phyloP scores from a whole-genome alignment of 1,284 basidiomycete species.

The Kalmanozyma brasiliensis region DNA sequence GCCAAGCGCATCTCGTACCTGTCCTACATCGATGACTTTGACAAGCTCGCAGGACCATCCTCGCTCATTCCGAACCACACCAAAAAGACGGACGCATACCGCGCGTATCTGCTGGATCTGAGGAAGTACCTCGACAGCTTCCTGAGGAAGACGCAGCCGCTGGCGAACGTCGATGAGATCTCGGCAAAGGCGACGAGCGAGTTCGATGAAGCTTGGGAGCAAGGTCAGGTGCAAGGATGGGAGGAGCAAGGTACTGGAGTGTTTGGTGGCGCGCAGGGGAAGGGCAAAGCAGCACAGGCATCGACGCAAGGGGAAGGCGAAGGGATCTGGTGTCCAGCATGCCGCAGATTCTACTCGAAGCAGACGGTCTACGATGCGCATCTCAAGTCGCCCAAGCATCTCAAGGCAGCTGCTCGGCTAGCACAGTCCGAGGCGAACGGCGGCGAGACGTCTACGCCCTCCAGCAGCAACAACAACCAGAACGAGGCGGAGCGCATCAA shows the following conservation, averaged over 20 bases:
- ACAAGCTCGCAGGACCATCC: slow-evolving; percentile 72
- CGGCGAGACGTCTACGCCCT: neutral
- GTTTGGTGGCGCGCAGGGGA: slow-evolving; percentile 58
- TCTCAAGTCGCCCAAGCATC: slow-evolving; percentile 90
- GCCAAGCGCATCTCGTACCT: slow-evolving; percentile 91
- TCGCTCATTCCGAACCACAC: slow-evolving; percentile 49
- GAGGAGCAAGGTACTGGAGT: slow-evolving; percentile 70
- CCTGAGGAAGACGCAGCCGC: slow-evolving; percentile 84
- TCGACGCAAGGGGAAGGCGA: slow-evolving; percentile 52
- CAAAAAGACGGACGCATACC: slow-evolving; percentile 59
- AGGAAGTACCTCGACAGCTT: slow-evolving; percentile 88
- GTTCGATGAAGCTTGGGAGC: slow-evolving; percentile 84
- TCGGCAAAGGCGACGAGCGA: slow-evolving; percentile 76
- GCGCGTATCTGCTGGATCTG: slow-evolving; percentile 70
- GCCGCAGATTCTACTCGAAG: slow-evolving; percentile 92
- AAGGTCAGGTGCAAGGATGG: slow-evolving; percentile 81
- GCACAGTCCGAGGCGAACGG: slow-evolving; percentile 68
- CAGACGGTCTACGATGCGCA: slow-evolving; percentile 98
- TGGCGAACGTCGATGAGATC: slow-evolving; percentile 81
- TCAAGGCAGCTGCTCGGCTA: slow-evolving; percentile 84
- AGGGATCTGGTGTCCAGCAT: slow-evolving; percentile 95
- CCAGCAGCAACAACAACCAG: neutral
- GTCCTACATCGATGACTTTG: slow-evolving; percentile 75
- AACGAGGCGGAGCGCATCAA: slow-evolving; percentile 38
- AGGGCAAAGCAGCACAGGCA: slow-evolving; percentile 31